phyloP scores from a whole-genome alignment of 805 yeast species.

The Candida gorgasii region DNA sequence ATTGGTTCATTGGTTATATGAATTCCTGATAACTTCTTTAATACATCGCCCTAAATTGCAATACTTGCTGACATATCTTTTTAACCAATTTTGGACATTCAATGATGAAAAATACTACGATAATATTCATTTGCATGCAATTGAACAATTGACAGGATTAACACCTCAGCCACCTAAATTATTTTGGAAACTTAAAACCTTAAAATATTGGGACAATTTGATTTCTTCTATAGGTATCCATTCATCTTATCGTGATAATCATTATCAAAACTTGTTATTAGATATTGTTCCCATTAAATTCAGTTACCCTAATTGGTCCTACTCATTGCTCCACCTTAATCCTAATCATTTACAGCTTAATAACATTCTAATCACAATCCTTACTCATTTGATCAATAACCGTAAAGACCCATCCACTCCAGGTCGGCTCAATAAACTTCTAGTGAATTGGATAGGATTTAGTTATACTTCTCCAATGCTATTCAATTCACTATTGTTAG shows the following conservation, averaged over 20 bases:
- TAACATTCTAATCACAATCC: constrained; percentile 18
- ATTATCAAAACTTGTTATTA: constrained; percentile 25
- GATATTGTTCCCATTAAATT: constrained; percentile 13
- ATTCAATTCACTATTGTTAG: constrained; percentile 26
- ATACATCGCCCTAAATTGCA: constrained; percentile 1
- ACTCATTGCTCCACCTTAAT: constrained; percentile 8
- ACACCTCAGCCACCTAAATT: constrained; percentile 7
- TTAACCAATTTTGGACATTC: constrained; percentile 27
- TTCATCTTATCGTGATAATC: constrained; percentile 12
- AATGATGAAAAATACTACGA: constrained; percentile 15
- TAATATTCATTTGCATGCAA: constrained; percentile 13
- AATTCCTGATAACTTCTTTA: constrained; percentile 18
- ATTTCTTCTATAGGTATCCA: constrained; percentile 12
- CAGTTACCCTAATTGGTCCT: not conserved
- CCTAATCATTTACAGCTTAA: constrained; percentile 25
- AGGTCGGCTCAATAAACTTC: not conserved
- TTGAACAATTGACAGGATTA: constrained; percentile 18
- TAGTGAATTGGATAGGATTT: constrained; percentile 22
- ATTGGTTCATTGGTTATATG: constrained; percentile 39
- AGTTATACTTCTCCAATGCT: constrained; percentile 15
- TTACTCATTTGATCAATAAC: constrained; percentile 16
- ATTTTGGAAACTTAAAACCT: constrained; percentile 29
- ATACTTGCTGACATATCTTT: constrained; percentile 19
- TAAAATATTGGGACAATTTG: constrained; percentile 33
- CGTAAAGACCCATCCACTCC: not conserved